Conservation (phyloP, 2,329 filamentous ascomycete genomes). For the Domatiomyces catenatus region DNA sequence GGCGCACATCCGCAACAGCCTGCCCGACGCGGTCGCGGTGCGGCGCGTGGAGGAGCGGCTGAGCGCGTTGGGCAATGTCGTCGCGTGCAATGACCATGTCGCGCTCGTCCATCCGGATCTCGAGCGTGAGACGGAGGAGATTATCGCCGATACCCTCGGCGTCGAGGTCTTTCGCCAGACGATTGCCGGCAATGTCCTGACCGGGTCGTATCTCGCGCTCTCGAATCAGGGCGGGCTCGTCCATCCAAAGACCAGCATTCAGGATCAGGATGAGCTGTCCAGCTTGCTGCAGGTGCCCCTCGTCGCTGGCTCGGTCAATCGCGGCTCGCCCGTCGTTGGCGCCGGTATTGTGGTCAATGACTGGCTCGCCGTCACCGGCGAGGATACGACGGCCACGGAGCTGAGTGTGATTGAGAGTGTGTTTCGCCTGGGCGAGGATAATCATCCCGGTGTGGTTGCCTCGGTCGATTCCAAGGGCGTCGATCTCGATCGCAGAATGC, state of each 20-base stretch:
- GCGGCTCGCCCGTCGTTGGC: conserved; percentile 85
- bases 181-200: conserved; percentile 90
- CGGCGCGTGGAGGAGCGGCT: conserved; percentile 95
- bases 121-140: conserved; percentile 96
- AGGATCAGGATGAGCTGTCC: conserved; percentile 94
- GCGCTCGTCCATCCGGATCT: conserved; percentile 91
- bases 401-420: conserved; percentile 92
- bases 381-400: conserved; percentile 95
- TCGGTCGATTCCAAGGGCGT: conserved; percentile 23
- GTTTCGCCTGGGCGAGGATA: conserved; percentile 81
- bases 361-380: conserved; percentile 86
- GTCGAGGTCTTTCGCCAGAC: conserved; percentile 61
- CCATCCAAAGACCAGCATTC: conserved; percentile 89
- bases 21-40: conserved; percentile 83
- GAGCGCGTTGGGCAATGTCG: conserved; percentile 90
- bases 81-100: conserved; percentile 92
- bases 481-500: conserved; percentile 22
- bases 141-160: conserved; percentile 75
- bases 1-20: conserved; percentile 86
- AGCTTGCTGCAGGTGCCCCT: conserved; percentile 88
- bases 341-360: conserved; percentile 95
- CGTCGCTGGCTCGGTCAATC: conserved; percentile 85
- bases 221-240: conserved; percentile 94
- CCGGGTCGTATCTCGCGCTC: conserved; percentile 89
- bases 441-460: conserved; percentile 45